Base-by-base conservation (phyloP, 306 rosid genomes). In the Fragaria nilgerrensis region DNA sequence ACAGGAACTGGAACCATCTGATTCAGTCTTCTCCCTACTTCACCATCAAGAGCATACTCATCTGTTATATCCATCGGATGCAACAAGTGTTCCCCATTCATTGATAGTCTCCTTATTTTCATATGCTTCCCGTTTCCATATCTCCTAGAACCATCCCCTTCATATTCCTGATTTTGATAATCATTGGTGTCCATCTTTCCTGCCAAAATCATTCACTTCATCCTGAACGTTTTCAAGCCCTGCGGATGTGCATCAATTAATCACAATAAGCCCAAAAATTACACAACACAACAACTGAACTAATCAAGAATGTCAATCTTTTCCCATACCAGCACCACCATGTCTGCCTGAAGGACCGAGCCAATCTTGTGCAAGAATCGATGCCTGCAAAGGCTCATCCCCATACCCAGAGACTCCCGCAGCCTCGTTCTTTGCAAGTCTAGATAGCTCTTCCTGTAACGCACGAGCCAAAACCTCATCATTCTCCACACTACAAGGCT, bases 381-480 rank as follows among this genome's bases (percentile, higher is more conserved):
- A 82, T n/a, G 73, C 87, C 45, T 86, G 87, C 52, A 52, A 64
- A 64, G 80, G 85, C 78, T 72, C 92, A 32, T 84, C 89, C 68
- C 78, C 92, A 44, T 75, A 64, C 75, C 72, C 48, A 15, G 89
- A 80, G 59, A 47, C 49, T 72, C 88, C 91, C 15, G 92, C 84
- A 44, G 80, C 79, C 77, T 85, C 94, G 32, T 78, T 68, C 32
- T 88, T 84, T 75, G 90, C 91, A 61, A 92, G 85, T 52, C 81
- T 86, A 0, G 91, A 79, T 25, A 95, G 66, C 74, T 95, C 99
- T 86, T 90, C 99, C 84, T 90, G 99, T 77, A 84, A 91, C 2
- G 96, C 92, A 1, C 89, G 88, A 53, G 99, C 99, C 81, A 95
- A 87, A 72, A 93, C 90, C 84, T 92, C 99, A 53, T 92, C 99